Conservation (phyloP, 768 basidiomycete genomes). For the Dentipellis sp. region DNA sequence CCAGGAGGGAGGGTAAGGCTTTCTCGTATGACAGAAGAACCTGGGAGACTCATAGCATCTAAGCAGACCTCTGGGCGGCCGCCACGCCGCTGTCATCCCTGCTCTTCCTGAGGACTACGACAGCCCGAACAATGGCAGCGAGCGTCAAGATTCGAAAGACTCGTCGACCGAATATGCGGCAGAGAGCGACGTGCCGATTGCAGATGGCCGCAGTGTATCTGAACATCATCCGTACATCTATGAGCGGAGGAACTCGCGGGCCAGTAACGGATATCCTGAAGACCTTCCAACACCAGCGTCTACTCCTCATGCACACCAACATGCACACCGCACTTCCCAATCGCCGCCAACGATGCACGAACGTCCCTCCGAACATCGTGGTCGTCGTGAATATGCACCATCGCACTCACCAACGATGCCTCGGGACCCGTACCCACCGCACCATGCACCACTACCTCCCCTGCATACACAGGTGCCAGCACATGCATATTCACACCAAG, state of each 20-base stretch:
- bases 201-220: conserved; percentile 6
- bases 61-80: conserved; percentile 58
- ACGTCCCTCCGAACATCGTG: background rate
- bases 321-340: conserved; percentile 16
- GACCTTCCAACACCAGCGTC: conserved; percentile 11
- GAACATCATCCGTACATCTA: background rate
- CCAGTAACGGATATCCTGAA: conserved; percentile 7
- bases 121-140: conserved; percentile 23
- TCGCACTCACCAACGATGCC: conserved; percentile 21
- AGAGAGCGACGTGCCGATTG: conserved; percentile 6
- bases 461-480: background rate
- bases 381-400: background rate
- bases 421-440: conserved; percentile 16
- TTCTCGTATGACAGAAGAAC: background rate
- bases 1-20: conserved; percentile 73
- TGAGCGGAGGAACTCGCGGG: conserved; percentile 8
- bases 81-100: conserved; percentile 76
- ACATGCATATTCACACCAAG: background rate
- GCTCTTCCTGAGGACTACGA: conserved; percentile 72
- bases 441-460: conserved; percentile 8
- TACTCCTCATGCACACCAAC: conserved; percentile 10
- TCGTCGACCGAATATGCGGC: background rate
- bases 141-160: background rate
- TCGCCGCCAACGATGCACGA: conserved; percentile 15
- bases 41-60: background rate